A percentile compares a stretch with the other conserved stretches of the same genome.
Conservation (phyloP, 2,329 filamentous ascomycete genomes). For the Epicoccum nigrum region DNA sequence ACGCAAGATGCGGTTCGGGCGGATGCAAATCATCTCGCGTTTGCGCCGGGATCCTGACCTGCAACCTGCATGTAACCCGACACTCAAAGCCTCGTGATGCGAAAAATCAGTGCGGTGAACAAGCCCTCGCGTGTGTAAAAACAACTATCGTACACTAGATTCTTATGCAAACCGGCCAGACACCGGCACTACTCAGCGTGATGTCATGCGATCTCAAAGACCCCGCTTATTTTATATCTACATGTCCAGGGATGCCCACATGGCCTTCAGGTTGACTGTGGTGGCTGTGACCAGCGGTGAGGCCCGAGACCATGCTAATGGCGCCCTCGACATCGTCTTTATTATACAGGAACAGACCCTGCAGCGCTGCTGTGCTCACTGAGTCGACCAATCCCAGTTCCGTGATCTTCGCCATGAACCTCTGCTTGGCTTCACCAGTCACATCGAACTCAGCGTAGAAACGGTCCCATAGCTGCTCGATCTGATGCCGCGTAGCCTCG, state of each 20-base stretch:
- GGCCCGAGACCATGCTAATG: constrained; percentile 75
- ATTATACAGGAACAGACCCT: constrained; percentile 94
- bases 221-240: constrained; percentile 33
- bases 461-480: constrained; percentile 86
- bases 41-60: constrained; percentile 3
- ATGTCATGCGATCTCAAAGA: constrained; percentile 15
- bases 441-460: constrained; percentile 87
- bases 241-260: constrained; percentile 41
- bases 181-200: constrained; percentile 7
- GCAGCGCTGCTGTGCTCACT: constrained; percentile 86
- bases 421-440: constrained; percentile 65
- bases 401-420: constrained; percentile 74
- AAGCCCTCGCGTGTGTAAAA: constrained; percentile 9
- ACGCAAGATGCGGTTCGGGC: constrained; percentile 17
- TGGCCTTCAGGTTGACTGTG: constrained; percentile 31
- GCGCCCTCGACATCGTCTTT: constrained; percentile 90
- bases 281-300: constrained; percentile 48
- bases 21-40: constrained; percentile 23
- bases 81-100: constrained; percentile 8
- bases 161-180: constrained; percentile 3
- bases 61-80: neutral
- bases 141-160: constrained; percentile 16
- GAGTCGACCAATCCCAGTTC: constrained; percentile 73
- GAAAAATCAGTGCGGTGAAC: constrained; percentile 7
- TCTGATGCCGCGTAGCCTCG: constrained; percentile 85